Evolutionary conservation across 176 grass and related monocot species (phyloP), one percentile per base, ranked within the genome.

Genomic region (Aegilops longissima): DNA sequence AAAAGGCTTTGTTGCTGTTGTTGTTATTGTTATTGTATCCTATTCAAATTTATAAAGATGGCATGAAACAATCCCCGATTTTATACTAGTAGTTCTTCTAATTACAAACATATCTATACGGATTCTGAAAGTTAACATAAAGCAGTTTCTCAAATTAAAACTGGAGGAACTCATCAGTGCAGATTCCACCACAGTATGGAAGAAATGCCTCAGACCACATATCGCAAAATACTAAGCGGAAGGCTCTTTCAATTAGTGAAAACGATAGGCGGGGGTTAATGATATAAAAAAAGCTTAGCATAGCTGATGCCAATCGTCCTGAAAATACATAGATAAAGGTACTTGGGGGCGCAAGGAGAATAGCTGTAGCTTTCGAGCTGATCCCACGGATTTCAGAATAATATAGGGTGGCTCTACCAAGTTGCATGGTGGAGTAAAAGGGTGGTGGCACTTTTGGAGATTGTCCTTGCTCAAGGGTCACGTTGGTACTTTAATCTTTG

Each of bases 351-450:
- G 3, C 27, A 44, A 83, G 12, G 20, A 82, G 45, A 29, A 83
- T 44, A 86, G 31, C 35, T 79, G 75, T 51, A 86, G 64, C 31
- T 86, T 86, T 75, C 25, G 5, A 82, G 10, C 12, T 47, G 83
- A 83, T 86, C 12, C 18, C 36, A 20, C 54, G 7, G 21, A 2
- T 83, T 80, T 89, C 25, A 82, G 30, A 91, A 78, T 77, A 81
- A 71, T 76, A 68, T 29, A 58, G 2, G 51, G 33, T 84, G 47
- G 61, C 68, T 12, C 51, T 69, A 87, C 12, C 66, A 80, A 86
- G 35, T 84, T 76, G 63, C n/a, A 45, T 70, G 65, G 63, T 79
- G 84, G 76, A 92, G 62, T 64, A 81, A 81, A 84, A 87, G 84
- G 39, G 76, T 33, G 61, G 66, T 83, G 75, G 59, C 83, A 72